Percentiles rank a stretch among this genome's conserved stretches.
Evolutionary conservation across 345 rosid species (phyloP).

Genomic region (Euphorbia tirucalli): DNA sequence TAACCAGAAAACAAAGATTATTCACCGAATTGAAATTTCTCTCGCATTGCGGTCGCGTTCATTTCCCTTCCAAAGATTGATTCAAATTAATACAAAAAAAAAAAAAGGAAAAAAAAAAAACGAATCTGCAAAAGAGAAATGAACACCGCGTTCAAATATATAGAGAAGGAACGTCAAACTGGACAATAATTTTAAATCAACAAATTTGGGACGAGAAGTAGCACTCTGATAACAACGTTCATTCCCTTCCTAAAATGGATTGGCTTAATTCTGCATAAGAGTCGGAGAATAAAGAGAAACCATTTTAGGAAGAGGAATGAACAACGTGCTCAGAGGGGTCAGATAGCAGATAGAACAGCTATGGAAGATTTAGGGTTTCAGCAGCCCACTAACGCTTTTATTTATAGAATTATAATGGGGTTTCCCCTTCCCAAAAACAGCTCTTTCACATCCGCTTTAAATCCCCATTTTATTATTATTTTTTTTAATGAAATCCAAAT

Average conservation of each 20-base stretch:
- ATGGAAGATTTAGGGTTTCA: neutral
- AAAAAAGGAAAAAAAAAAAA: no score
- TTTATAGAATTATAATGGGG: neutral
- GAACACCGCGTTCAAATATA: no score
- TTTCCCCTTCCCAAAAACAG: no score
- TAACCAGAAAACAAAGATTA: no score
- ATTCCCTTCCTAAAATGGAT: slow-evolving; percentile 26
- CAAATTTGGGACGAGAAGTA: no score
- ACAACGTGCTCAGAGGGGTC: slow-evolving; percentile 14
- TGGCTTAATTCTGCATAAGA: neutral
- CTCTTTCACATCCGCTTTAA: no score
- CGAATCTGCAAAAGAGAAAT: neutral
- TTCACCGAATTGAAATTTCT: neutral
- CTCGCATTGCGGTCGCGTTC: no score
- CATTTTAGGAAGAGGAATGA: slow-evolving; percentile 32
- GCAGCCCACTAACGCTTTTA: neutral
- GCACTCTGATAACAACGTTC: slow-evolving; percentile 12
- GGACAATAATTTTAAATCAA: no score
- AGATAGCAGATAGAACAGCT: neutral
- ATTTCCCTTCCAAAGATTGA: no score
- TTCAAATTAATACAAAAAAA: no score
- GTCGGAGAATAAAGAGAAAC: slow-evolving; percentile 8
- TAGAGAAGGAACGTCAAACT: neutral
- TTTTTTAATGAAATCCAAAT: no score
- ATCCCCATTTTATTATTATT: no score